Evolutionary conservation across 768 basidiomycete species (phyloP), one percentile per base, ranked within the genome.

Genomic region (Leccinum arenicola): DNA sequence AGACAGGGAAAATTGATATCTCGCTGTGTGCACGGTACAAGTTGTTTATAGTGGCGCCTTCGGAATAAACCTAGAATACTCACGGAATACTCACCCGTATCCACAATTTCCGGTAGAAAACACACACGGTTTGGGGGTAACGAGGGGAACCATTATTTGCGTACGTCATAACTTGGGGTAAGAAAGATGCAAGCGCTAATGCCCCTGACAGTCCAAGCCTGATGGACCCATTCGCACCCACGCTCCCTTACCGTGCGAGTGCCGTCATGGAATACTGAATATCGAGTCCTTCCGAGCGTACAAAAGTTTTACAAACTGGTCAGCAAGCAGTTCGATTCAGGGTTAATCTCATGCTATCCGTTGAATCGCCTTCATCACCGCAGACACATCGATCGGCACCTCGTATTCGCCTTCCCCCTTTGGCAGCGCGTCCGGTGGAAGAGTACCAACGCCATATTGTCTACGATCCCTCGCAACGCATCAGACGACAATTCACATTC

Each of bases 341-440:
- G 19, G 43, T 19, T 19, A 12, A 45, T 45, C 43, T 54, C 50
- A 64, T 47, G 54, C 36, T 15, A 61, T 38, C 9, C 57, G 64
- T 54, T 47, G 71, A 31, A 84, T 76, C 11, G 73, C 68, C 23
- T 74, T 69, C 15, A 77, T 68, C n/a, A 84, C 67, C 15, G 78
- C 76, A n/a, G 72, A 55, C 8, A 70, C 72, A 57, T 82, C 76
- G 33, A 84, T 70, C 6, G 68, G 63, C 49, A 81, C 67, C 52
- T 66, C 70, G 12, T 47, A 64, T 8, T 27, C 64, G 33, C 57
- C 62, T 17, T 64, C 62, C 19, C 69, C 67, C 12, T 43, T 54
- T 9, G 74, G 73, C n/a, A 38, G 60, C 25, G 68, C 61, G 7
- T 74, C 68, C 7, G 65, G 53, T 6, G 82, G 81, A 27, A 79